Evolutionary conservation across 441 rosid species (phyloP).

Genomic region (Adansonia madagascariensis): DNA sequence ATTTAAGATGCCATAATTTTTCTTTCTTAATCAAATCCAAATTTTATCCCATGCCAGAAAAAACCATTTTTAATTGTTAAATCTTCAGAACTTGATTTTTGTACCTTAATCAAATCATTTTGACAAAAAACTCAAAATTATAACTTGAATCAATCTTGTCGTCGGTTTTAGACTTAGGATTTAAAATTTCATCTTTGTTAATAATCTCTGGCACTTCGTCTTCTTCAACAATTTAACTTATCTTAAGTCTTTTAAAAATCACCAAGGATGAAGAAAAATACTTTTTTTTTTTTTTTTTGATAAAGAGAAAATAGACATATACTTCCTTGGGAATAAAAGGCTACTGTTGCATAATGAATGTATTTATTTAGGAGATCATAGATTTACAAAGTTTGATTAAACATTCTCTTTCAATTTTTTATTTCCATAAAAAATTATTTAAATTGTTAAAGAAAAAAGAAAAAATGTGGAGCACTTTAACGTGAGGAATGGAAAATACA

Average conservation of each 20-base stretch:
- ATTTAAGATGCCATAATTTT: conserved; percentile 36
- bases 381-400: no score
- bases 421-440: no score
- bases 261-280: not conserved
- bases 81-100: conserved; percentile 30
- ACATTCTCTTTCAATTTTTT: no score
- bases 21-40: conserved; percentile 27
- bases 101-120: conserved; percentile 32
- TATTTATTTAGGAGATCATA: no score
- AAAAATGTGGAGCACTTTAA: no score
- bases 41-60: not conserved
- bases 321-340: no score
- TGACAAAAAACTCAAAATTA: conserved; percentile 17
- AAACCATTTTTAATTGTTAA: conserved; percentile 25
- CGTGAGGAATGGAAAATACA: no score
- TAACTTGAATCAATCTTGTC: conserved; percentile 24
- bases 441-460: no score
- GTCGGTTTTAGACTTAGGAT: not conserved
- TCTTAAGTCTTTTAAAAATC: not conserved
- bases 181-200: not conserved
- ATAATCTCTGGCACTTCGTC: not conserved
- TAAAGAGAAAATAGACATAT: no score
- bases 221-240: conserved; percentile 4
- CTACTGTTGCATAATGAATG: no score
- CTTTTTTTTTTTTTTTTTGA: not conserved